Base-by-base conservation (phyloP, 108 stramenopile genomes). In the Fragilariopsis cylindrus region DNA sequence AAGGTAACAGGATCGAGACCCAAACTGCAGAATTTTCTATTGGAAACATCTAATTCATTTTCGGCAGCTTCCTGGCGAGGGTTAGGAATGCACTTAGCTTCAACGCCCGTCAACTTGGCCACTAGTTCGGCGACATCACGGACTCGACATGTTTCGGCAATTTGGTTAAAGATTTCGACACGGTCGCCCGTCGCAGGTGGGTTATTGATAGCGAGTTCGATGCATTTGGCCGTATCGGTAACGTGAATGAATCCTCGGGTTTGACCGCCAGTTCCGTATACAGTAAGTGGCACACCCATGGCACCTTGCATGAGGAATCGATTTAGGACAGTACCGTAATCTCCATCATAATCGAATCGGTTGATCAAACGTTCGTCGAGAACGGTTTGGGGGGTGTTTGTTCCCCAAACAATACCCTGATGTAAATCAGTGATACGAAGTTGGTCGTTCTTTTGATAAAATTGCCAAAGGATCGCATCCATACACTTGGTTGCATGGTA, bases 321-420 rank as follows among this genome's bases (percentile, higher is more conserved):
- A 83, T 98, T 98, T 64, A 98, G 80, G 40, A 98, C 98, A 9
- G 98, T 98, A 40, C 98, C 98, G 85, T 98, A 98, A 78, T 98
- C 98, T 68, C 97, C 94, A 77, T 98, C 98, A 81, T 98, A 98
- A 81, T 98, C 98, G 72, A 98, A 98, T 60, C 98, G 94, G 85
- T 98, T 98, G 76, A 98, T 77, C 42, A 98, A 89, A 65, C 97
- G 86, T 80, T 97, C 96, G 78, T 98, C 96, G 73, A 83, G 81
- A 72, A 91, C 75, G 52, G 98, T 98, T 83, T 98, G 97, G n/a
- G 92, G 89, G 11, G 98, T 98, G 93, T 98, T 98, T 57, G 97
- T 98, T 64, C 98, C 98, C 98, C 98, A 98, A n/a, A 98, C 98
- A 75, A 98, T 98, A 50, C 98, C 98, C 81, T 98, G 98, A 79